Evolutionary conservation across 192 early-diverging fungal genomes (phyloP), one percentile per base, ranked within the genome.

Genomic region (Backusella macrospora): DNA sequence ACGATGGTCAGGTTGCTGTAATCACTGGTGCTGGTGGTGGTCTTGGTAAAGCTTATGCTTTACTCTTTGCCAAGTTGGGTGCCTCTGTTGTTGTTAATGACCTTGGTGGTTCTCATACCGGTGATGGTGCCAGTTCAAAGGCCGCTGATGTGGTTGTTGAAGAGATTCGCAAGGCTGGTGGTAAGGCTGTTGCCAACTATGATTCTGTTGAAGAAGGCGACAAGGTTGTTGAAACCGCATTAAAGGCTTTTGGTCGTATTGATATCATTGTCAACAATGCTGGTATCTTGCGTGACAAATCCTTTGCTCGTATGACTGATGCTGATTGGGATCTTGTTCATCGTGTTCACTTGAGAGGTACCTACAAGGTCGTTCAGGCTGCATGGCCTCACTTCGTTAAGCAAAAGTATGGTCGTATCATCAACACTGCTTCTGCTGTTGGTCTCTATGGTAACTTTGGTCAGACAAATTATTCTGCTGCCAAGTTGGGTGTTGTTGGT

Each of bases 171-270:
- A 82, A 81, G 34, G 80, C 86, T 14, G 97, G 96, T 62, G 97
- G 95, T 64, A 90, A 91, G 76, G 97, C 97, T 18, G 96, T 94
- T 10, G 94, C 96, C 75, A 91, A 90, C 77, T 91, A 92, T 82
- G 92, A 96, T 81, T 99, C 97, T 29, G 97, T 99, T 23, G 96
- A 97, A 78, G 92, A 97, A n/a, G 97, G 97, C 62, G 96, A 99
- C 7, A 91, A 92, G 81, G 81, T 99, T 10, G 89, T 99, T 39
- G 92, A 94, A 46, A 96, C 97, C 6, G 97, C 96, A 6, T 85
- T 99, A 72, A 87, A 92, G 77, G 90, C 90, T 16, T 93, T 91
- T 84, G 92, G 92, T 7, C 89, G 91, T 10, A 74, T 93, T 65
- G 92, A 93, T 71, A 82, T 99, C 71, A 72, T 99, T 26, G 88